Evolutionary conservation across 1,139 yeast genomes (phyloP).

Genomic region (Pichia sp.): DNA sequence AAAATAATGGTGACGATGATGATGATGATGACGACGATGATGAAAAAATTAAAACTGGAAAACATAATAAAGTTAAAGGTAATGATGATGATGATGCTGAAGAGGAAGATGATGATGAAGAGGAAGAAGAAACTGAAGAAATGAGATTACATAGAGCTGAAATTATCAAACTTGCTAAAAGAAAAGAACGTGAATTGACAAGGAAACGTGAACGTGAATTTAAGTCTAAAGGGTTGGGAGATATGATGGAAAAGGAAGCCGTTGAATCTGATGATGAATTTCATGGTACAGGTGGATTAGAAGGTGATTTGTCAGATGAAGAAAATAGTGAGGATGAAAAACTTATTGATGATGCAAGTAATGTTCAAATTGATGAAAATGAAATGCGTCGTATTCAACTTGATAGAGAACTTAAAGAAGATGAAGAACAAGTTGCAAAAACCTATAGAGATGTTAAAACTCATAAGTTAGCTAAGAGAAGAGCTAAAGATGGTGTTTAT

Average conservation of each 20-base stretch:
- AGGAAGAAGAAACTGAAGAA: constrained; percentile 27
- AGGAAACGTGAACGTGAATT: constrained; percentile 42
- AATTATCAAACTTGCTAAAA: constrained; percentile 22
- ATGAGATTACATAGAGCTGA: constrained; percentile 17
- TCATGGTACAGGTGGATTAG: constrained; percentile 83
- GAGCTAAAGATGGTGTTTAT: constrained; percentile 44
- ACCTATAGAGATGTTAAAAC: constrained; percentile 76
- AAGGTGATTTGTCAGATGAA: constrained; percentile 51
- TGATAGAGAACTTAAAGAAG: constrained; percentile 64
- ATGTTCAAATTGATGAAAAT: constrained; percentile 52
- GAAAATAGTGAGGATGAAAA: constrained; percentile 75
- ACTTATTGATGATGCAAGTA: constrained; percentile 71
- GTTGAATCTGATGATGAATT: constrained; percentile 96
- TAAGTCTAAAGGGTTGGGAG: constrained; percentile 45
- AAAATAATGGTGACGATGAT: constrained; percentile 1
- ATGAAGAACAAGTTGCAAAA: constrained; percentile 64
- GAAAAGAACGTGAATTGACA: constrained; percentile 26
- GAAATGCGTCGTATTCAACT: constrained; percentile 57
- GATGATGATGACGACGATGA: constrained; percentile 16
- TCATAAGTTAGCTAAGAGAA: constrained; percentile 70
- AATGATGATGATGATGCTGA: constrained; percentile 14
- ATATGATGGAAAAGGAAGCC: constrained; percentile 78
- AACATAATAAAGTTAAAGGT: constrained; percentile 2
- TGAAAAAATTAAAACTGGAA: constrained; percentile 12
- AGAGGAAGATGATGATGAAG: constrained; percentile 16